Percentiles rank a stretch among this genome's conserved stretches.
Conservation (phyloP, 148 eudicot genomes). For the Silene uniflora region DNA sequence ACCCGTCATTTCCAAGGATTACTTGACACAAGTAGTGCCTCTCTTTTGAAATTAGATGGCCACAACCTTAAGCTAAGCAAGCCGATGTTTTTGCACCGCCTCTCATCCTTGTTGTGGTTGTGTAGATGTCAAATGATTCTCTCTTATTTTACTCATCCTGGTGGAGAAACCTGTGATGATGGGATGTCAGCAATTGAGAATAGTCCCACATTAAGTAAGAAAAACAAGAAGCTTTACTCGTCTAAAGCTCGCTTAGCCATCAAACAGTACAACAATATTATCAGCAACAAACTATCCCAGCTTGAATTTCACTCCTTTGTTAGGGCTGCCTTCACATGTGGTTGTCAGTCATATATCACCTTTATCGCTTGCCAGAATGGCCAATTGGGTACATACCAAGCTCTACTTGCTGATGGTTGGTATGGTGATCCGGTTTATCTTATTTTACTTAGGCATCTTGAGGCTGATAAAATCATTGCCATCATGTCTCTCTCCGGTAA, state of each 20-base stretch:
- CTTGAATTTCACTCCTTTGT: background rate
- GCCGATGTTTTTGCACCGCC: background rate
- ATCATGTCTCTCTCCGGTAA: no score
- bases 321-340: background rate
- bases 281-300: background rate
- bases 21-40: no score
- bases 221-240: background rate
- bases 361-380: background rate
- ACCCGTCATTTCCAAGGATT: no score
- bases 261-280: background rate
- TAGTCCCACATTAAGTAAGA: no score
- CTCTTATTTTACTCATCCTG: no score
- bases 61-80: background rate
- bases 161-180: no score
- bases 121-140: no score
- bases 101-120: background rate
- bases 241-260: background rate
- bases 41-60: no score
- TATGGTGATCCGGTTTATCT: background rate
- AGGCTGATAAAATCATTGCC: no score
- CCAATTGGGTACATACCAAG: no score
- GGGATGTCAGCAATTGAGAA: no score
- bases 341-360: background rate
- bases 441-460: background rate
- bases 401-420: background rate